Evolutionary conservation across 1,139 yeast genomes (phyloP), one percentile per base, ranked within the genome.

Genomic region (Taphrina communis): DNA sequence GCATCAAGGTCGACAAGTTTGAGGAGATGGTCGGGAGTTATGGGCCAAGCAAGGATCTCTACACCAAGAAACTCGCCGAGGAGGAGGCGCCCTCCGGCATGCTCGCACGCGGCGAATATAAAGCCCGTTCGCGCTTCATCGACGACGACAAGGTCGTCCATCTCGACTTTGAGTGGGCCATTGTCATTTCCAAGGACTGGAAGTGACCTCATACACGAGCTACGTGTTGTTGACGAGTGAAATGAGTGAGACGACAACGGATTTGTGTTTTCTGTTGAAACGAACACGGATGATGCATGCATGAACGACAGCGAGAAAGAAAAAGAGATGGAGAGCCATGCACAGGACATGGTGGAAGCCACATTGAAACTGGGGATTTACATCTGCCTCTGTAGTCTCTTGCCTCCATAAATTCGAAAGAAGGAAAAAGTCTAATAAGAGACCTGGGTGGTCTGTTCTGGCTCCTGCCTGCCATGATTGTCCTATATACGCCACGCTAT

Each of bases 81-180:
- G 93, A 90, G 71, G 97, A 91, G 78, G 97, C 97, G 17, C 98
- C 98, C 50, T 84, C 90, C 65, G 97, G 97, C 1, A 79, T 92
- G 78, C 80, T 93, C 73, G 97, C 96, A 2, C 85, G 97, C 78
- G 97, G 97, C 60, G 83, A 85, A 69, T 93, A 90, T 80, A 85
- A 88, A 65, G 96, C 96, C 25, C 82, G 85, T 53, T 87, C 96
- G 36, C 89, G 88, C 78, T 92, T 92, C 76, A 83, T 90, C 65
- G 97, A 93, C 76, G 97, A 93, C 78, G 98, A 93, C 78, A 87
- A 88, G 75, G 84, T 82, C 46, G 84, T 83, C 66, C 96, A 91
- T 77, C 83, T 90, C 78, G 83, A 85, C 53, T 83, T 91, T 75
- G 90, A 94, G 68, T 93, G 97, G 97, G 85, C 88, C 73, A 90